Base-by-base conservation (phyloP, 2,329 filamentous ascomycete genomes). In the Metarhizium guizhouense region DNA sequence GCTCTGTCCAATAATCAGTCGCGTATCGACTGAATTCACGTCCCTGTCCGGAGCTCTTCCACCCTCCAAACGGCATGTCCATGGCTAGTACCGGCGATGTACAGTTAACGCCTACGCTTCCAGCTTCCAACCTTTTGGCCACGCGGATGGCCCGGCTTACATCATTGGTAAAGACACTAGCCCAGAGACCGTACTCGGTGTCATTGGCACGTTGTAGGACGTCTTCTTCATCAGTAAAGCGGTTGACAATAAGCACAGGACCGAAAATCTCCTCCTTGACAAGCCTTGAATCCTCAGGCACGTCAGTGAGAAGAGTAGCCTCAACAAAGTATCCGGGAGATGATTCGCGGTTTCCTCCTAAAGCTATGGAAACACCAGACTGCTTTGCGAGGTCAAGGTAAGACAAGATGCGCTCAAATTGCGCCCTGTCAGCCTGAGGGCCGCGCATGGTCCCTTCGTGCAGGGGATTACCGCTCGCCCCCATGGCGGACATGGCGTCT, bases 201-300 rank as follows among this genome's bases (percentile, higher is more conserved):
- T 82, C 60, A 50, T 72, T 72, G 0, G 69, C 68, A 7, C 65
- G 62, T 5, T 48, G 53, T 1, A 73, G 52, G 0, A 67, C 70
- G 45, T 72, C 68, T 0, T 62, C 62, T 30, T 72, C 70, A 0
- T 63, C 64, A 20, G 61, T 61, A 54, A 73, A 71, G 70, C 58
- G 76, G 54, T 76, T 76, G 59, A 86, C 77, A 29, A 76, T 77
- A 0, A 82, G 78, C 4, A 87, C 83, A 0, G 84, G 83, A 0
- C 84, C 83, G 58, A 87, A 87, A 0, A 86, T 75, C 58, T 86
- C 83, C 59, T 86, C 81, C 20, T 77, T 75, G 67, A 78, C 79
- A 52, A 85, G 76, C 55, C 69, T 69, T 25, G 68, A 63, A 8
- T 63, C 53, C n/a, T 67, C 63, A 0, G 60, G 60, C 6, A 64